Percentiles rank a stretch among this genome's conserved stretches.
Conservation (phyloP, 805 yeast species). For the Starmera pachycereana region DNA sequence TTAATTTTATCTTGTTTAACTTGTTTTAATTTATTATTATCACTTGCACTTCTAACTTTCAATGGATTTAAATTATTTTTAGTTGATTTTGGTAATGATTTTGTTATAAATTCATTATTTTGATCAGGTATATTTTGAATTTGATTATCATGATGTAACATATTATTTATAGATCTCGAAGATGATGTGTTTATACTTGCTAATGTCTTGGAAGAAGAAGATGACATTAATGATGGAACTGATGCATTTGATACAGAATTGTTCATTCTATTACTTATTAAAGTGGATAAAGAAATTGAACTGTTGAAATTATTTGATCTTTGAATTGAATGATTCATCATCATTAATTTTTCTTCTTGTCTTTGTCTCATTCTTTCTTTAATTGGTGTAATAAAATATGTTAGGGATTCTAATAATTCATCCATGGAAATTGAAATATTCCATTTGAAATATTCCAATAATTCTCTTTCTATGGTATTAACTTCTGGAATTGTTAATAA, state of each 20-base stretch:
- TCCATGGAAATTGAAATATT: constrained; percentile 58
- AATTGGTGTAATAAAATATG: constrained; percentile 70
- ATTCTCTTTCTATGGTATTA: constrained; percentile 84
- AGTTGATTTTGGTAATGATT: neutral
- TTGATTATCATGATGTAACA: neutral
- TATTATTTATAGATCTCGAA: constrained; percentile 5
- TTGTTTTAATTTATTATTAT: constrained; percentile 3
- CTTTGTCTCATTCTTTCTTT: constrained; percentile 27
- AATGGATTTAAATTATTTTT: constrained; percentile 11
- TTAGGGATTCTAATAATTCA: constrained; percentile 60
- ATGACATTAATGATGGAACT: constrained; percentile 31
- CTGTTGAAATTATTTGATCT: too few relatives aligned
- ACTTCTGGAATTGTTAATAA: constrained; percentile 68
- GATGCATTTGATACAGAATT: constrained; percentile 22
- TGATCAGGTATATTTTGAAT: neutral
- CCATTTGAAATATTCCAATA: constrained; percentile 80
- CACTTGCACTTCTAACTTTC: constrained; percentile 14
- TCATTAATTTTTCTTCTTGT: constrained; percentile 16
- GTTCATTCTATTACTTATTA: neutral
- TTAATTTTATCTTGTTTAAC: neutral
- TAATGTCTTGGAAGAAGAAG: constrained; percentile 28
- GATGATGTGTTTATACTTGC: constrained; percentile 17
- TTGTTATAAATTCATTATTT: neutral
- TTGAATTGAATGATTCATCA: too few relatives aligned
- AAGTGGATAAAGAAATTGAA: constrained; percentile 15